These are phyloP conservation scores for Litsea cubeba DNA, from an alignment of 164 flowering plant species.

Conservation along the genomic window DNA sequence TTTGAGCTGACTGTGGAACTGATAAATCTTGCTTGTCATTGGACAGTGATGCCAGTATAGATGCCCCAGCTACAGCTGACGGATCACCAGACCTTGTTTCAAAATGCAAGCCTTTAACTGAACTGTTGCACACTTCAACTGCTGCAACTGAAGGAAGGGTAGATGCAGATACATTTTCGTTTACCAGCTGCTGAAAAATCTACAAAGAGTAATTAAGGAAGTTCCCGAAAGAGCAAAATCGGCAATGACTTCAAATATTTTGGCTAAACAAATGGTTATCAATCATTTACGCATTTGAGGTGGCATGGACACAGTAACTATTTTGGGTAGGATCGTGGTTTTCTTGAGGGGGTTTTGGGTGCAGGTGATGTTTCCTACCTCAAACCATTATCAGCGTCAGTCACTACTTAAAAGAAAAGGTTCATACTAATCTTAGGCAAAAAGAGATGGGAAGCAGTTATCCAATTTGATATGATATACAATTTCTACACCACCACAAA, in stretches of 20 bases:
- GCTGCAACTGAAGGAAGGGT: constrained; percentile 34
- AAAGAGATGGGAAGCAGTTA: neutral
- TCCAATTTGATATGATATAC: neutral
- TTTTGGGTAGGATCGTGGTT: too few species aligned
- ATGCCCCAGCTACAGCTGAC: constrained; percentile 76
- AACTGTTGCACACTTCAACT: constrained; percentile 34
- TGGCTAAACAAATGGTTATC: too few species aligned
- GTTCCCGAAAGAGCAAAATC: constrained; percentile 1
- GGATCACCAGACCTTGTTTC: constrained; percentile 68
- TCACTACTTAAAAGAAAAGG: too few species aligned
- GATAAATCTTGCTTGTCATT: constrained; percentile 50
- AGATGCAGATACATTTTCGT: constrained; percentile 27
- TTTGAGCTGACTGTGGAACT: constrained; percentile 38
- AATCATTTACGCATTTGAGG: too few species aligned
- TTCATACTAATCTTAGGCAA: too few species aligned
- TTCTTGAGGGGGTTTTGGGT: neutral
- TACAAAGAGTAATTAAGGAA: constrained; percentile 43
- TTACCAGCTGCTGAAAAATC: constrained; percentile 64
- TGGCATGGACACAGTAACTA: neutral
- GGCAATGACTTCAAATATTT: too few species aligned
- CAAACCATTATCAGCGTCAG: too few species aligned
- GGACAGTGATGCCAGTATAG: constrained; percentile 79
- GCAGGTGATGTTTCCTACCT: too few species aligned
- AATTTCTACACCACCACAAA: neutral
- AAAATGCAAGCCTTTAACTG: constrained; percentile 45